These are phyloP conservation scores for Aspergillus versicolor DNA, from an alignment of 2,329 filamentous ascomycete genomes.

Conservation along the genomic window DNA sequence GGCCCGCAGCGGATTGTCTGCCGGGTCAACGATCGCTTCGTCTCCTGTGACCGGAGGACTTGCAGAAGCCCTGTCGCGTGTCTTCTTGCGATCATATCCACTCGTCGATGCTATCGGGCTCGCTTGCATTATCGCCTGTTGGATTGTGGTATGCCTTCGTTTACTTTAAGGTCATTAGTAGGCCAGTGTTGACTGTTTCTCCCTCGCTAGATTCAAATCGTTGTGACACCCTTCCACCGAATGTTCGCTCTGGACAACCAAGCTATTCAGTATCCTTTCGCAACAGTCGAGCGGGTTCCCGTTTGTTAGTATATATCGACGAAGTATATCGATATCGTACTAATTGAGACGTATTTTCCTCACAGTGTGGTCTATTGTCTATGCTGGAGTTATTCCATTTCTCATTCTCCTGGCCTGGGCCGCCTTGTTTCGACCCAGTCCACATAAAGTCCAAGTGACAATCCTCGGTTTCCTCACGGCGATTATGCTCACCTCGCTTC, in stretches of 20 bases:
- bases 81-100: slow-evolving; percentile 72
- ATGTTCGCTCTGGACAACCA: slow-evolving; percentile 89
- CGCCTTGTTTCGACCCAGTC: slow-evolving; percentile 57
- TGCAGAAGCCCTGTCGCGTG: slow-evolving; percentile 49
- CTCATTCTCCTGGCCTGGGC: slow-evolving; percentile 66
- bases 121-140: slow-evolving; percentile 65
- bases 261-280: slow-evolving; percentile 81
- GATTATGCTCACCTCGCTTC: slow-evolving; percentile 72
- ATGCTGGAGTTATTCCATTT: slow-evolving; percentile 72
- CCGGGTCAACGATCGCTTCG: slow-evolving; percentile 23
- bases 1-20: slow-evolving; percentile 28
- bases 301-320: slow-evolving; percentile 56
- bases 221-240: slow-evolving; percentile 84
- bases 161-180: neutral
- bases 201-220: slow-evolving; percentile 58
- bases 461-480: slow-evolving; percentile 77
- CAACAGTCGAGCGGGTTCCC: slow-evolving; percentile 77
- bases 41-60: slow-evolving; percentile 42
- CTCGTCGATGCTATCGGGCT: slow-evolving; percentile 85
- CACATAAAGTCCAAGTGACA: slow-evolving; percentile 82
- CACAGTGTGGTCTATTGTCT: slow-evolving; percentile 69
- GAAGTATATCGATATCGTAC: neutral
- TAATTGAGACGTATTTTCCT: slow-evolving; percentile 2
- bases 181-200: neutral
- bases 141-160: slow-evolving; percentile 38